These are phyloP conservation scores for Fusarium mangiferae DNA, from an alignment of 2,329 filamentous ascomycete species.

Conservation along the genomic window DNA sequence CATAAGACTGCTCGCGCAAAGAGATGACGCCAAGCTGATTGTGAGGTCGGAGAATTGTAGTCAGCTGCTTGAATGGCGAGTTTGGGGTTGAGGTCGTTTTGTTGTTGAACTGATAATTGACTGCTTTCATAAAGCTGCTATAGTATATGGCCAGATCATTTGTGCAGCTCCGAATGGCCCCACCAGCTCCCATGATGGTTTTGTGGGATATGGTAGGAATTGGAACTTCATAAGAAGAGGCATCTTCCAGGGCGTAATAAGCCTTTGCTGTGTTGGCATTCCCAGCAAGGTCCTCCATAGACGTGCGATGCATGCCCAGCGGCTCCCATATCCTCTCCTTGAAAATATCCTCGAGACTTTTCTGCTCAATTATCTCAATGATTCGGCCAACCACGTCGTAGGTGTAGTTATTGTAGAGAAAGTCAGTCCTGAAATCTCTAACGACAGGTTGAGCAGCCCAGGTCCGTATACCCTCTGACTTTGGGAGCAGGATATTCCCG, in stretches of 20 bases:
- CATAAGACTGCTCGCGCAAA: not conserved
- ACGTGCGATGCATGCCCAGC: not conserved
- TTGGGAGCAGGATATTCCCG: not conserved
- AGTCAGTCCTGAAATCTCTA: not conserved
- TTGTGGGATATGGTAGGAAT: accelerated
- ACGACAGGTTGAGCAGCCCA: not conserved
- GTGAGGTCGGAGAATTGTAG: not conserved
- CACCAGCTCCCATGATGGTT: not conserved
- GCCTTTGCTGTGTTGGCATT: not conserved
- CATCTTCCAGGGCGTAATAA: not conserved
- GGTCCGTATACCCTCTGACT: not conserved
- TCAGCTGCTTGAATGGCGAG: not conserved
- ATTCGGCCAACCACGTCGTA: not conserved
- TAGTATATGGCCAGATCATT: not conserved
- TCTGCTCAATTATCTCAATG: not conserved
- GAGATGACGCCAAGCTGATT: not conserved
- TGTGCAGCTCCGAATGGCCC: not conserved
- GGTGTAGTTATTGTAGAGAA: not conserved
- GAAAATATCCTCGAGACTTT: not conserved
- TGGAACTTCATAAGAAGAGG: not conserved
- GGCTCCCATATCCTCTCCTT: not conserved
- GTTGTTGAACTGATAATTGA: not conserved
- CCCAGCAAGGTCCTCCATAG: not conserved
- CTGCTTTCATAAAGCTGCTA: not conserved
- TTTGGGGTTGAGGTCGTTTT: not conserved